Evolutionary conservation across 1,139 yeast genomes (phyloP), one percentile per base, ranked within the genome.

Genomic region (Arxiozyma slooffiae): DNA sequence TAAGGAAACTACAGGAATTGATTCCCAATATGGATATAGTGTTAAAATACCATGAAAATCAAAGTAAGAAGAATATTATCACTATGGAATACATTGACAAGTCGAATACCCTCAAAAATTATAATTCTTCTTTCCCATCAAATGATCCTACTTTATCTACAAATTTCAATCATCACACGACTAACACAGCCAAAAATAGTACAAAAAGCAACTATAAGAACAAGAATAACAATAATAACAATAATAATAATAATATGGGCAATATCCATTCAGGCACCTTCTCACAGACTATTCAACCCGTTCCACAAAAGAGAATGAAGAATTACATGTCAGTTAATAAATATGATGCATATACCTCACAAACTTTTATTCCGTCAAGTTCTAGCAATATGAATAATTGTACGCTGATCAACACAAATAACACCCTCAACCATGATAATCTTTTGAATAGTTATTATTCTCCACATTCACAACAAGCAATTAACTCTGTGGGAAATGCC

Each of bases 261-360:
- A 23, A 41, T 23, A n/a, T 23, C 43, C 9, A 23, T 24, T 36
- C 18, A 8, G 38, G 24, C 14, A 23, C 26, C 23, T 23, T 30
- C 26, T 7, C 48, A 30, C 30, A 26, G 23, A 26, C 48, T 24
- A 38, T 38, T 8, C 51, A 44, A 50, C 53, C 52, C 23, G 26
- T 20, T 30, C 52, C 51, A 24, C 46, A 44, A 38, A 48, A 40
- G 18, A 42, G 24, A 22, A 49, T 23, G 23, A 51, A 37, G 18
- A 43, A 24, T 23, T 44, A 40, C 38, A 41, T 42, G 44, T 26
- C 23, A 20, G 40, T 47, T 44, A 43, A 50, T 20, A 60, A 59
- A 50, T 60, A 51, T 42, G 53, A 60, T 48, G 60, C 62, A 20
- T 59, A 59, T 44, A 51, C 59, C 17, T 52, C 64, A 7, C 46